Conservation (phyloP, 2,329 filamentous ascomycete genomes). For the Pseudogymnoascus sp. region DNA sequence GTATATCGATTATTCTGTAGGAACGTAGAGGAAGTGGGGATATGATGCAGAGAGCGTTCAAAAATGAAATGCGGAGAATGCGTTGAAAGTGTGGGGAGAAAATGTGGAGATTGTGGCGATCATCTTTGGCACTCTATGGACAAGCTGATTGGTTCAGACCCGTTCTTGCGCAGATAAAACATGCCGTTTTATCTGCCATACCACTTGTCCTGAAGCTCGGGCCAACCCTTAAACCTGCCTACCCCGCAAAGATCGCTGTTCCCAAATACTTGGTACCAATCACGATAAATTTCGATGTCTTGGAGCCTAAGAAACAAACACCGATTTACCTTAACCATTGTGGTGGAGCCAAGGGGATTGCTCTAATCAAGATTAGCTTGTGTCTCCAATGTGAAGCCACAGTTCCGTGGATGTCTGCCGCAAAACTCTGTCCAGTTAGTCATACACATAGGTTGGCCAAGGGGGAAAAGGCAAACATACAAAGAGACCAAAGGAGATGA, state of each 20-base stretch:
- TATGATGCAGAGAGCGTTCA: background rate
- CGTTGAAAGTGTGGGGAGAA: background rate
- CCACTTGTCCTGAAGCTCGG: background rate
- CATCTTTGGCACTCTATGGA: background rate
- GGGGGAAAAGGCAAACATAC: background rate
- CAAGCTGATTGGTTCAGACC: background rate
- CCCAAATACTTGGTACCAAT: background rate
- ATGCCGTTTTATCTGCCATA: background rate
- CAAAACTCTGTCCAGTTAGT: background rate
- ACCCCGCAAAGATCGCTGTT: background rate
- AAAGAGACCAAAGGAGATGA: background rate
- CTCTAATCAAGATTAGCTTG: background rate
- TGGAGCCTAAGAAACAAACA: background rate
- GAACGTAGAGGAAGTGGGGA: background rate
- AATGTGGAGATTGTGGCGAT: background rate
- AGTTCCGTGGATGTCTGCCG: background rate
- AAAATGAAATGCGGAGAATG: background rate
- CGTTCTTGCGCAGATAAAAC: background rate
- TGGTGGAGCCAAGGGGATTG: background rate
- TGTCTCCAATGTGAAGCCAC: background rate
- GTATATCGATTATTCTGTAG: background rate
- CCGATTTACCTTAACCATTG: background rate
- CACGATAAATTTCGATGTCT: background rate
- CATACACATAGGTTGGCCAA: background rate
- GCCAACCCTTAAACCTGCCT: background rate